These are phyloP conservation scores for Suhomyces faveliae DNA, from an alignment of 805 yeast species.

Conservation along the genomic window DNA sequence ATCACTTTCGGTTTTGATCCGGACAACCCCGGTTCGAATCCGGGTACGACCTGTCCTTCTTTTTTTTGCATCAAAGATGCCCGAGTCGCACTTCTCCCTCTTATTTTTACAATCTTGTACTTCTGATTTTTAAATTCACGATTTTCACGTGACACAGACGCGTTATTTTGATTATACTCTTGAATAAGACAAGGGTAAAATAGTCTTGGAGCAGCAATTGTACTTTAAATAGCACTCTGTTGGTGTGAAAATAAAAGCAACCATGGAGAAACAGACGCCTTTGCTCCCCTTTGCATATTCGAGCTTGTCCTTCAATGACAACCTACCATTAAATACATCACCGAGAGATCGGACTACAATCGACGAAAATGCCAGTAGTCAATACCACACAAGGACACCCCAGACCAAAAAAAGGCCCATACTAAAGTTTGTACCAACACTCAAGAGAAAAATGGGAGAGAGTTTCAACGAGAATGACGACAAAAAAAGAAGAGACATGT, in stretches of 20 bases:
- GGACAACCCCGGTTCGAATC: conserved; percentile 83
- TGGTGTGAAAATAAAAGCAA: neutral
- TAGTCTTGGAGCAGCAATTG: neutral
- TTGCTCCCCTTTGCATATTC: conserved; percentile 52
- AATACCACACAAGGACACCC: conserved; percentile 39
- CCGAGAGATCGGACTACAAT: conserved; percentile 40
- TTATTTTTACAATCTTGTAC: too few relatives aligned
- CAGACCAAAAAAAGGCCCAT: conserved; percentile 17
- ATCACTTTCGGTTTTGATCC: conserved; percentile 82
- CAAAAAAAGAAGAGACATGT: conserved; percentile 32
- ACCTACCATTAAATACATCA: conserved; percentile 33
- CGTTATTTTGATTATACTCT: neutral
- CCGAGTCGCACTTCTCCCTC: neutral
- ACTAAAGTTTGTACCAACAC: conserved; percentile 26
- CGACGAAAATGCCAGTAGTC: conserved; percentile 46
- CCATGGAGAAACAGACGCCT: conserved; percentile 33
- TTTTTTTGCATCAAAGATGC: neutral
- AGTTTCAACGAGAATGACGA: conserved; percentile 44
- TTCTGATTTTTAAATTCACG: neutral
- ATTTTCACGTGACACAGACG: neutral
- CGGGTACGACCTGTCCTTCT: conserved; percentile 64
- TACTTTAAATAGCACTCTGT: neutral
- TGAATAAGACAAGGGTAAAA: neutral
- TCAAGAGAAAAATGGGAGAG: conserved; percentile 43
- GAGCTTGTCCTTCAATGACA: conserved; percentile 27